Conservation (phyloP, 2,329 filamentous ascomycete species). For the Aspergillus latus region DNA sequence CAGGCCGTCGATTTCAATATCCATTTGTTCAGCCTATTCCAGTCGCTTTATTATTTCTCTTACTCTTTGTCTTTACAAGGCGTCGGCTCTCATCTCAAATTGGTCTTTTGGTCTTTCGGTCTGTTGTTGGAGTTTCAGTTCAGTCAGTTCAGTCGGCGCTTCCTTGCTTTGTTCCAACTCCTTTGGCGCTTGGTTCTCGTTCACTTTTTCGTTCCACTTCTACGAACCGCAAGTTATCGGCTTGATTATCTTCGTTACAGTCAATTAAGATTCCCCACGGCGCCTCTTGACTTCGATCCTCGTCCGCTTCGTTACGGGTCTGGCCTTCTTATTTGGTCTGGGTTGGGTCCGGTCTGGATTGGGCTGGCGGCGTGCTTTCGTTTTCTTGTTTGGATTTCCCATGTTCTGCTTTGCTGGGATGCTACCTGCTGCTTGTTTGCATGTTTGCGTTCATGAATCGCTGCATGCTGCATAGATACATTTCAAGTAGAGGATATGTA, state of each 20-base stretch:
- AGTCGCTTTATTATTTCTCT: neutral
- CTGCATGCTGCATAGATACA: neutral
- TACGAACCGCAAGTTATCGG: neutral
- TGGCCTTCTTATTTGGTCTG: neutral
- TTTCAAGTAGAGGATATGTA: neutral
- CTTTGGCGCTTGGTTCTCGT: neutral
- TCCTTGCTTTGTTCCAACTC: neutral
- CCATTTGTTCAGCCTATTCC: neutral
- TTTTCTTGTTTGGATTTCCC: neutral
- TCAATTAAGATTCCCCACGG: neutral
- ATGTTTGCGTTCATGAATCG: too few species aligned
- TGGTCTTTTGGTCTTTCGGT: neutral
- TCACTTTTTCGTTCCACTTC: neutral
- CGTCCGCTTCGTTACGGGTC: neutral
- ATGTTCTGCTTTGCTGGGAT: neutral
- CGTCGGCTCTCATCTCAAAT: neutral
- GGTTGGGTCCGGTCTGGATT: too few species aligned
- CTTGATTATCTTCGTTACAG: neutral
- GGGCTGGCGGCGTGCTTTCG: neutral
- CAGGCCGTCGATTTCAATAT: constrained; percentile 18
- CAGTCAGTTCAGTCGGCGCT: neutral
- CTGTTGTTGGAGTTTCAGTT: neutral
- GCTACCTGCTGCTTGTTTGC: too few species aligned
- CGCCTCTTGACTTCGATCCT: neutral
- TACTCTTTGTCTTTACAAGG: neutral